Evolutionary conservation across 805 yeast genomes (phyloP).

Genomic region (Kuraishia hungarica): DNA sequence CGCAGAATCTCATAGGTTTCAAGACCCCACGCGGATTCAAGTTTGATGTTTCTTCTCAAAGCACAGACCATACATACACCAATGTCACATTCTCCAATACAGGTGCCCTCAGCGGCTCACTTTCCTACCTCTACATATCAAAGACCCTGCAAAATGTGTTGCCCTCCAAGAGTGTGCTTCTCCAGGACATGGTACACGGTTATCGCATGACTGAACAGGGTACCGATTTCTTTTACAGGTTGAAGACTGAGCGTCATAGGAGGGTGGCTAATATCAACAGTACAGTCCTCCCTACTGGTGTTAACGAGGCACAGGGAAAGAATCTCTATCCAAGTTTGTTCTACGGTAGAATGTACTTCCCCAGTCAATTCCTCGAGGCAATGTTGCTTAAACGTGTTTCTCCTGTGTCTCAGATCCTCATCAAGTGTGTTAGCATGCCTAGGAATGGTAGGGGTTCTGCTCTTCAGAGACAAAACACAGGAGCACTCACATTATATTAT

Average conservation of each 20-base stretch:
- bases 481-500: constrained; percentile 56
- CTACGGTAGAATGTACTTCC: constrained; percentile 85
- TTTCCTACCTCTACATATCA: constrained; percentile 74
- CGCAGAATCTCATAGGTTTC: constrained; percentile 65
- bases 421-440: constrained; percentile 67
- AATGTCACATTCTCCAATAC: constrained; percentile 61
- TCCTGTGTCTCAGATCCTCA: constrained; percentile 49
- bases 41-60: constrained; percentile 59
- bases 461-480: constrained; percentile 17
- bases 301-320: constrained; percentile 3
- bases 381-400: constrained; percentile 65
- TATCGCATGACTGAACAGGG: constrained; percentile 49
- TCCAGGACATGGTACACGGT: constrained; percentile 65
- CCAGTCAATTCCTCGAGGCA: constrained; percentile 81
- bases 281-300: background rate
- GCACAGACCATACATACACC: constrained; percentile 64
- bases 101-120: constrained; percentile 65
- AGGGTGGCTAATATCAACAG: background rate
- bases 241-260: background rate
- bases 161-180: constrained; percentile 41
- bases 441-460: constrained; percentile 9
- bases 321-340: constrained; percentile 33
- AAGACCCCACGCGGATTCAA: constrained; percentile 58
- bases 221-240: background rate
- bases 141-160: constrained; percentile 41